Conservation (phyloP, 768 basidiomycete species). For the Mycena polygramma region DNA sequence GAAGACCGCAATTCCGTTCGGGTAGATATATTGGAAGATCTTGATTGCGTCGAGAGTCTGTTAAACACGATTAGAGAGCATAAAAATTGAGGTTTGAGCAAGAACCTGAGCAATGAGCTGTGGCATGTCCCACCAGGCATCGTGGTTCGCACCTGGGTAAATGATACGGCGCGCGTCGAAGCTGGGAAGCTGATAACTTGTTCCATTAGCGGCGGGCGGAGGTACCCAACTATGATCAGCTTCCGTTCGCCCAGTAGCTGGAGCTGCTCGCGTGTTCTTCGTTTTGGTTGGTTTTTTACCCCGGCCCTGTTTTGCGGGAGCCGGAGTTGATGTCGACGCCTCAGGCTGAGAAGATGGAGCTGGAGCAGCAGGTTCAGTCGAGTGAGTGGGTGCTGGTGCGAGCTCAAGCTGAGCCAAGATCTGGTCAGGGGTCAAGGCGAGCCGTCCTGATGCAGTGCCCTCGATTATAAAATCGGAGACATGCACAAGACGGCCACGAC, state of each 20-base stretch:
- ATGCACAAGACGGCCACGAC: conserved; percentile 37
- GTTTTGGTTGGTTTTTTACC: too few relatives aligned
- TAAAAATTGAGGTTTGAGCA: neutral
- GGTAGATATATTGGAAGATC: conserved; percentile 40
- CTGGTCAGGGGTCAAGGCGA: conserved; percentile 26
- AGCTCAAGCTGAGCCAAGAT: neutral
- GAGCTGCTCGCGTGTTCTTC: neutral
- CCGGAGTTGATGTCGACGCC: too few relatives aligned
- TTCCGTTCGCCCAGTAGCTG: conserved; percentile 15
- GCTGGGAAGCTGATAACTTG: conserved; percentile 8
- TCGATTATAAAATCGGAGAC: conserved; percentile 40
- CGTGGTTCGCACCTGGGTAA: conserved; percentile 40
- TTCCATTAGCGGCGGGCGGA: conserved; percentile 15
- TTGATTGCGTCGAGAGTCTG: conserved; percentile 17
- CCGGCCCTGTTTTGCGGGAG: too few relatives aligned
- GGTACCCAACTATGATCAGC: conserved; percentile 22
- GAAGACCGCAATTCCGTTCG: conserved; percentile 34
- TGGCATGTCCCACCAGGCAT: conserved; percentile 43
- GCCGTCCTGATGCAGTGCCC: conserved; percentile 17
- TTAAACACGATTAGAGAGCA: neutral
- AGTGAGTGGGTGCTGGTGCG: conserved; percentile 19
- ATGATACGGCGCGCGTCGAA: conserved; percentile 39
- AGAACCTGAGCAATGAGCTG: conserved; percentile 38
- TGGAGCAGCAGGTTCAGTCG: too few relatives aligned
- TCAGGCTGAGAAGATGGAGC: too few relatives aligned